These are phyloP conservation scores for Tetragonia tetragonoides DNA, from an alignment of 148 eudicot genomes.

Conservation along the genomic window DNA sequence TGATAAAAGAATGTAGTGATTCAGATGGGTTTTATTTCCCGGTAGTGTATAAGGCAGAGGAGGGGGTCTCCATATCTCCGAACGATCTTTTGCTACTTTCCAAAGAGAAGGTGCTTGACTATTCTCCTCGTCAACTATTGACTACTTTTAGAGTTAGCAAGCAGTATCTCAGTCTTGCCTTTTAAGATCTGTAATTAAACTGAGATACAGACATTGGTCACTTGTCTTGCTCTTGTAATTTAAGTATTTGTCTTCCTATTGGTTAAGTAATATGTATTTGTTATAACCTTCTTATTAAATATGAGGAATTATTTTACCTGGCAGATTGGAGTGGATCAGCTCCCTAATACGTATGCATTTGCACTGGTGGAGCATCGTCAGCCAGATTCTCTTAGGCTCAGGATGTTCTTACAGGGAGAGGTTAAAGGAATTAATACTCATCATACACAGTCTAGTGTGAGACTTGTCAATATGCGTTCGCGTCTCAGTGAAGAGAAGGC, in stretches of 20 bases:
- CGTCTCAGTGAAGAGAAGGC: slow-evolving; percentile 36
- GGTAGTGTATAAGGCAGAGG: slow-evolving; percentile 24
- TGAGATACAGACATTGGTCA: not conserved
- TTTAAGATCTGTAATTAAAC: not conserved
- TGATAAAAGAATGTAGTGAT: slow-evolving; percentile 52
- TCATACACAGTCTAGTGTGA: slow-evolving; percentile 39
- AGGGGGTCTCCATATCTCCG: slow-evolving; percentile 44
- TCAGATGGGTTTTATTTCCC: slow-evolving; percentile 62
- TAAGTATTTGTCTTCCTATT: not conserved
- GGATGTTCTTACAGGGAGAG: slow-evolving; percentile 69
- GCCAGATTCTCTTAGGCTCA: slow-evolving; percentile 45
- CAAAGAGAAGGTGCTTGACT: slow-evolving; percentile 48
- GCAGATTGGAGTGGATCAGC: slow-evolving; percentile 53
- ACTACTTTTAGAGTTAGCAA: not conserved
- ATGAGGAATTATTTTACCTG: slow-evolving; percentile 21
- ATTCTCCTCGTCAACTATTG: not conserved
- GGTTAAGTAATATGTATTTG: slow-evolving; percentile 1
- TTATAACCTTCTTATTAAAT: slow-evolving; percentile 1
- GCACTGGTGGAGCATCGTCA: slow-evolving; percentile 81
- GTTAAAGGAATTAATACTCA: slow-evolving; percentile 40
- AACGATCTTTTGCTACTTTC: slow-evolving; percentile 78
- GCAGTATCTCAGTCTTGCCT: not conserved
- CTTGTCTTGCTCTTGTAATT: not conserved
- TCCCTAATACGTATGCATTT: slow-evolving; percentile 68
- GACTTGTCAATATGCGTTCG: slow-evolving; percentile 57